These are phyloP conservation scores for Lanmaoa rubissima DNA, from an alignment of 768 basidiomycete species.

Conservation along the genomic window DNA sequence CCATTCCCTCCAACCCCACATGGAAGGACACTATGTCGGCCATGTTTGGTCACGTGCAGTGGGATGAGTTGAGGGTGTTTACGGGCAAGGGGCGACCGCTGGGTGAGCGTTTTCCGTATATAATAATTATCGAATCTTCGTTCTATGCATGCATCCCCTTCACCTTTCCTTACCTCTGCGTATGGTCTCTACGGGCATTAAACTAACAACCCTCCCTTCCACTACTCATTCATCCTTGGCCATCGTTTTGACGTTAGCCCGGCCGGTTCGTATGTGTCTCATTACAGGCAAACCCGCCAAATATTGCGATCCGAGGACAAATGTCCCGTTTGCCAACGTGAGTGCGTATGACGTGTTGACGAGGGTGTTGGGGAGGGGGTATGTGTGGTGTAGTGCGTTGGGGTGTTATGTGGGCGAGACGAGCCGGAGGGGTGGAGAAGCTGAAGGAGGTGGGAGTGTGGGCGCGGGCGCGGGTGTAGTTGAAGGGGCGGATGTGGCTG, in stretches of 20 bases:
- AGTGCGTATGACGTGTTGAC: conserved; percentile 65
- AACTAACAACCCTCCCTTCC: background rate
- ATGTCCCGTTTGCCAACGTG: conserved; percentile 74
- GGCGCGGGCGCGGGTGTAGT: background rate
- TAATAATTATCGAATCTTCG: background rate
- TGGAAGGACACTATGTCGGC: conserved; percentile 78
- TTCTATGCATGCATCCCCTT: background rate
- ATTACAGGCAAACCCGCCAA: conserved; percentile 76
- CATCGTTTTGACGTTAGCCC: conserved; percentile 36
- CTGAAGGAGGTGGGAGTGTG: background rate
- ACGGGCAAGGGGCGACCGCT: conserved; percentile 63
- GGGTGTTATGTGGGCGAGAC: conserved; percentile 40
- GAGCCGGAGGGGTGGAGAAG: background rate
- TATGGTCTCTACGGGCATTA: background rate
- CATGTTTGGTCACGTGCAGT: conserved; percentile 85
- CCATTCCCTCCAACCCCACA: conserved; percentile 44
- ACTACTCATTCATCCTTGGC: background rate
- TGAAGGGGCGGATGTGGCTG: background rate
- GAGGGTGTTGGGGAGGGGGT: conserved; percentile 61
- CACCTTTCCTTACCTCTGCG: too few species aligned
- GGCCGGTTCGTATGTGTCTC: conserved; percentile 63
- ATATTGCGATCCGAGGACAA: conserved; percentile 79
- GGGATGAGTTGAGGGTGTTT: conserved; percentile 70
- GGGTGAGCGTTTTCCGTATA: conserved; percentile 38
- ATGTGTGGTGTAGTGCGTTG: conserved; percentile 54